Conservation (phyloP, 805 yeast genomes). For the Trichomonascus vanleenenianus region DNA sequence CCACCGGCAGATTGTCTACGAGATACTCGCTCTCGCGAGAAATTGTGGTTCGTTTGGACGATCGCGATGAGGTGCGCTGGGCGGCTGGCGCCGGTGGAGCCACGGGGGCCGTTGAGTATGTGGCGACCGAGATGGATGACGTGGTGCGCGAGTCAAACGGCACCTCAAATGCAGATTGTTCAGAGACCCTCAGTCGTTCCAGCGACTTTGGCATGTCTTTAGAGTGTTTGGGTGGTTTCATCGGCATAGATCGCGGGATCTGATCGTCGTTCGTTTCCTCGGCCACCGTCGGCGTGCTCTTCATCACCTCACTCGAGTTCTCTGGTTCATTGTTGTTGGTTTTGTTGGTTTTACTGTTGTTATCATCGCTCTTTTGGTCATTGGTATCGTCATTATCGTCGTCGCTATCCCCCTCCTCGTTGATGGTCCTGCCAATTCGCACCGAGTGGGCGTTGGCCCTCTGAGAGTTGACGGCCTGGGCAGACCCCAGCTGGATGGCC, state of each 20-base stretch:
- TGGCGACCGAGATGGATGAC: neutral
- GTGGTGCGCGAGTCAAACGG: conserved; percentile 8
- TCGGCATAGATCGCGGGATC: neutral
- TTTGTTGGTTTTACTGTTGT: neutral
- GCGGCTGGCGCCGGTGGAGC: conserved; percentile 2
- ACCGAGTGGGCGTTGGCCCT: conserved; percentile 23
- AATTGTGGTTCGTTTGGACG: neutral
- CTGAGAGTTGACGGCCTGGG: conserved; percentile 7
- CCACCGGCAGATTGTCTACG: conserved; percentile 14
- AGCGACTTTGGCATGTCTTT: neutral
- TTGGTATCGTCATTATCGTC: conserved; percentile 5
- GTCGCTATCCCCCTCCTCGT: conserved; percentile 18
- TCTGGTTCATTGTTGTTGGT: neutral
- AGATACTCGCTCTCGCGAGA: conserved; percentile 13
- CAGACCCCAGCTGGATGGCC: conserved; percentile 5
- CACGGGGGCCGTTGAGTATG: neutral
- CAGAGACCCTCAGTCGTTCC: neutral
- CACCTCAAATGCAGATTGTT: conserved; percentile 14
- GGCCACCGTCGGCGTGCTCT: neutral
- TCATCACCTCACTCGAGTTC: neutral
- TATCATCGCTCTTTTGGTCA: neutral
- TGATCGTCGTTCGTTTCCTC: neutral
- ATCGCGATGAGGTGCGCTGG: neutral
- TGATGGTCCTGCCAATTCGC: conserved; percentile 25
- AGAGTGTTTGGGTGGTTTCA: too few relatives aligned